Base-by-base conservation (phyloP, 1,139 yeast species). In the Candida tunisiensis region DNA sequence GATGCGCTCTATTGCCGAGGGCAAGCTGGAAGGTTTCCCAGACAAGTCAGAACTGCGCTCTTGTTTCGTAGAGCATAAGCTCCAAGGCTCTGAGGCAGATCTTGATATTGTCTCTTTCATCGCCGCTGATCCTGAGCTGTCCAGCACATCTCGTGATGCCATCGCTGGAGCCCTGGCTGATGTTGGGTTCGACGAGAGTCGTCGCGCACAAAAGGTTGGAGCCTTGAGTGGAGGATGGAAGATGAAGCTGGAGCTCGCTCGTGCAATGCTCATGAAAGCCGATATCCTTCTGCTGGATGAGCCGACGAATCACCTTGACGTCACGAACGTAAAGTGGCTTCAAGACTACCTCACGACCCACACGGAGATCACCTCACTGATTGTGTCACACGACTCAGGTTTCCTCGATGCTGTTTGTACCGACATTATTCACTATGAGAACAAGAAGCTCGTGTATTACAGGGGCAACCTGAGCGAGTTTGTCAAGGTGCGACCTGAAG, bases 301-400 rank as follows among this genome's bases (percentile, higher is more conserved):
- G 70, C 98, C 98, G 54, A 88, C 98, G 40, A 88, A 88, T 62
- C 98, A 88, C 60, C 73, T 88, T 68, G 98, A 88, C 62, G 94
- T 82, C 31, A 64, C 69, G 28, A 88, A 88, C 47, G 98, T 88
- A 31, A 72, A 77, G 48, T 88, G 98, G 98, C 62, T 88, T 40
- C 74, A 82, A 55, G 83, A 85, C 39, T 88, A 88, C 50, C 65
- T 88, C 47, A 62, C 72, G 25, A 35, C 45, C 11, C 80, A 85
- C 54, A 69, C 79, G 21, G 77, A 83, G 32, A 85, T 88, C 49
- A 88, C 98, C 28, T 80, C 94, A 9, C 65, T 88, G 51, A 85
- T 88, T 46, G 98, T 88, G 40, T 83, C 96, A 26, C 98, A 88
- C 65, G 98, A 88, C 60, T 80, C 95, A 32, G 93, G 94, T 18